These are phyloP conservation scores for Lojkania enalia DNA, from an alignment of 2,329 filamentous ascomycete species.

Conservation along the genomic window DNA sequence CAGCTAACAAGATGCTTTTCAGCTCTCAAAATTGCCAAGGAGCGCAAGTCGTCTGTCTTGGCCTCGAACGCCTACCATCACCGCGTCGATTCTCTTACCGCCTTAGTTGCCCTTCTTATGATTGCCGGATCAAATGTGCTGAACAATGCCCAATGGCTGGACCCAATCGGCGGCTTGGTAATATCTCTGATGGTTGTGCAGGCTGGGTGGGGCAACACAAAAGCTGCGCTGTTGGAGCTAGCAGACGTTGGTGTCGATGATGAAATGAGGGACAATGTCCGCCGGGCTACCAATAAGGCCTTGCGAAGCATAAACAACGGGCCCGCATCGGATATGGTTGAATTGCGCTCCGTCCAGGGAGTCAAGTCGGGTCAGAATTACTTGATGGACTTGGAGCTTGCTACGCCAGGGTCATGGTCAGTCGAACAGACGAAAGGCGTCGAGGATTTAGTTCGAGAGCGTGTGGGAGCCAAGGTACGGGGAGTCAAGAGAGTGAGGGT, in stretches of 20 bases:
- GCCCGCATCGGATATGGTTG: constrained; percentile 60
- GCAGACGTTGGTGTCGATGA: constrained; percentile 88
- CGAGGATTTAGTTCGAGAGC: constrained; percentile 73
- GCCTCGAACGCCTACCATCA: constrained; percentile 97
- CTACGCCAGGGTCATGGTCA: constrained; percentile 75
- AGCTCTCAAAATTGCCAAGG: constrained; percentile 94
- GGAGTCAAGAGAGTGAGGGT: constrained; percentile 83
- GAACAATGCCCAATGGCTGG: constrained; percentile 84
- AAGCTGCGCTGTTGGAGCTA: constrained; percentile 79
- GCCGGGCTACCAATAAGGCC: constrained; percentile 59
- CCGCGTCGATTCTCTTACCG: constrained; percentile 92
- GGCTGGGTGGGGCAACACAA: constrained; percentile 85
- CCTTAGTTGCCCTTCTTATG: constrained; percentile 86
- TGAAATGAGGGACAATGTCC: constrained; percentile 75
- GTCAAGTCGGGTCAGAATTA: constrained; percentile 98
- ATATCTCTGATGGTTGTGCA: constrained; percentile 94
- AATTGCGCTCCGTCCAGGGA: constrained; percentile 79
- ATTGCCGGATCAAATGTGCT: constrained; percentile 89
- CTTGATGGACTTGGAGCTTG: constrained; percentile 85
- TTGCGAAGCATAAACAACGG: constrained; percentile 43
- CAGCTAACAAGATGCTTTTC: constrained; percentile 27
- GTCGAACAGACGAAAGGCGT: constrained; percentile 70
- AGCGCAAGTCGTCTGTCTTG: constrained; percentile 93
- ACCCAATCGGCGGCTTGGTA: constrained; percentile 88
- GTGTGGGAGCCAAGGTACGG: constrained; percentile 74